Evolutionary conservation across 805 yeast genomes (phyloP).

Genomic region (Tetrapisispora pingtungensis): DNA sequence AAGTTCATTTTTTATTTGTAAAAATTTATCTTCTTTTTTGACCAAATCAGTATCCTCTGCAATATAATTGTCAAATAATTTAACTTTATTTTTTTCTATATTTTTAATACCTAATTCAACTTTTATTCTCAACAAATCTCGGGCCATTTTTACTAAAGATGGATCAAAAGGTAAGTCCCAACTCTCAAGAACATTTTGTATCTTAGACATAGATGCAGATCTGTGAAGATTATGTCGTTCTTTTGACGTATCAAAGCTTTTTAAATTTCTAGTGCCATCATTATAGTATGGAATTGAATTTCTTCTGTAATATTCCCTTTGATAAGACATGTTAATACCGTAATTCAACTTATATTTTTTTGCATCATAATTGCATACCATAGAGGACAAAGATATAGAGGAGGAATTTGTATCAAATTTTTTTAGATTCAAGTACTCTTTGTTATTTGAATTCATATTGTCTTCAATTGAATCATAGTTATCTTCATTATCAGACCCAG

Average conservation of each 20-base stretch:
- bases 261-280: not conserved
- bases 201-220: constrained; percentile 17
- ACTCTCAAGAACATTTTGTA: constrained; percentile 17
- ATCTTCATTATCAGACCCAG: not conserved
- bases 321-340: constrained; percentile 14
- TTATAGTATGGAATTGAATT: constrained; percentile 17
- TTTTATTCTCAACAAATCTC: constrained; percentile 18
- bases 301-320: constrained; percentile 20
- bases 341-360: constrained; percentile 11
- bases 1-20: constrained; percentile 6
- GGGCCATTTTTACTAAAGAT: constrained; percentile 22
- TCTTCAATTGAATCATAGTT: constrained; percentile 1
- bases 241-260: not conserved
- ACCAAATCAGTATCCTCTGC: not conserved
- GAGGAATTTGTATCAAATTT: constrained; percentile 11
- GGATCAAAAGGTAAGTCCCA: constrained; percentile 28
- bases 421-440: not conserved
- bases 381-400: constrained; percentile 16
- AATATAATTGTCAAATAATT: not conserved
- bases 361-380: constrained; percentile 21
- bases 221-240: constrained; percentile 8
- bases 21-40: constrained; percentile 7
- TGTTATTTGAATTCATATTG: constrained; percentile 1
- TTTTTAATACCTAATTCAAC: constrained; percentile 8
- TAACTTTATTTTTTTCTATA: constrained; percentile 4